Base-by-base conservation (phyloP, 805 yeast genomes). In the Wickerhamomyces mucosus region DNA sequence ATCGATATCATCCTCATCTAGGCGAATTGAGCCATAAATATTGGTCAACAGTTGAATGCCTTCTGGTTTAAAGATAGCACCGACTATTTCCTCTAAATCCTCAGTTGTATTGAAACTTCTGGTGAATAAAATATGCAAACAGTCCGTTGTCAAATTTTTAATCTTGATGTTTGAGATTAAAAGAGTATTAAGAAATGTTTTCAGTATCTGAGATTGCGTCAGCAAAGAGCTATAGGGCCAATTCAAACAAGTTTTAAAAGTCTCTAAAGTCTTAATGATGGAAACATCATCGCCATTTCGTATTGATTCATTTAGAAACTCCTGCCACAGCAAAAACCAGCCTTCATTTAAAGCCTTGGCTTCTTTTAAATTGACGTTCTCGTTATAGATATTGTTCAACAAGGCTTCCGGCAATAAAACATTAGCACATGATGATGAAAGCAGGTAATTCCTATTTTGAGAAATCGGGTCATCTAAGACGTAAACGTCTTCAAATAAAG, bases 391-490 rank as follows among this genome's bases (percentile, higher is more conserved):
- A 29, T 65, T 50, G 21, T 73, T 67, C 41, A 88, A 66, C 4
- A 81, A 68, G 6, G 64, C 61, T 36, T 73, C 74, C 0, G 95
- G 80, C 1, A 94, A 75, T 7, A 85, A 75, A 14, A 88, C 72
- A 55, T 86, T 83, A 6, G 89, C 82, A 51, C 95, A 79, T 30
- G 85, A 68, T 20, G 94, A 85, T 31, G 80, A 78, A 23, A 89
- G 66, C 1, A 81, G 69, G n/a, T 74, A 67, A 35, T 79, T 72
- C 47, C 97, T 67, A 42, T 75, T 79, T 21, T 88, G 66, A 2
- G 95, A 95, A 15, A 85, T 72, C 16, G 96, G 80, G 51, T 92
- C 99, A 43, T 92, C 97, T 29, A 92, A 64, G 31, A 94, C 62
- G 50, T 85, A 92, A 9, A 92, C 74, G 51, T 92, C 99, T 57